Evolutionary conservation across 1,139 yeast genomes (phyloP).

Genomic region (Magnusiomyces tetraspermus): DNA sequence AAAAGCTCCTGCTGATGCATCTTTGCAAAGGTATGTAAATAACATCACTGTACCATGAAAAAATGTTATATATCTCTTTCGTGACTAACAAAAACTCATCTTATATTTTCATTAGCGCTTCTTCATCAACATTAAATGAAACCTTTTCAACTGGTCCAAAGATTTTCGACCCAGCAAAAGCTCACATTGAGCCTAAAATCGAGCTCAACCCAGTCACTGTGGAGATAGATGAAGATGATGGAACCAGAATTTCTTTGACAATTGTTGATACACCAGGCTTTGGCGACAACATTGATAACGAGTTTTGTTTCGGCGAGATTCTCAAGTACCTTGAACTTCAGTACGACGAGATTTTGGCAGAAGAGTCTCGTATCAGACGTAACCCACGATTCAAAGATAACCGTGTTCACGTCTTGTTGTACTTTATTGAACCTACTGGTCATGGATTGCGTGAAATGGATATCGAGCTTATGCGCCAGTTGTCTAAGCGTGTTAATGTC

Average conservation of each 20-base stretch:
- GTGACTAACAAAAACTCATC: background rate
- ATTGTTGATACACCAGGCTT: conserved; percentile 81
- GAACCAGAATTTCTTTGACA: conserved; percentile 31
- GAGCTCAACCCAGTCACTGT: conserved; percentile 42
- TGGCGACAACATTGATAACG: conserved; percentile 61
- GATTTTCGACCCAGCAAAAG: conserved; percentile 34
- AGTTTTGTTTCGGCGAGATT: conserved; percentile 60
- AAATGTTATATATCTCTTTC: background rate
- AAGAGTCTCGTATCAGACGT: conserved; percentile 83
- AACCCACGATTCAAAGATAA: conserved; percentile 68
- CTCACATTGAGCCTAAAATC: conserved; percentile 40
- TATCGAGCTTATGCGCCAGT: conserved; percentile 61
- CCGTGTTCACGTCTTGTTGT: conserved; percentile 58
- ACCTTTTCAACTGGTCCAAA: conserved; percentile 3
- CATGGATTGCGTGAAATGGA: conserved; percentile 65
- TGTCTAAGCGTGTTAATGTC: conserved; percentile 72
- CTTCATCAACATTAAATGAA: conserved; percentile 6
- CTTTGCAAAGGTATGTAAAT: background rate
- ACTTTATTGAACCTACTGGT: conserved; percentile 63
- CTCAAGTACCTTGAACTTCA: conserved; percentile 72
- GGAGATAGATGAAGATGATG: conserved; percentile 34
- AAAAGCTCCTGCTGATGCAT: background rate
- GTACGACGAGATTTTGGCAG: conserved; percentile 82
- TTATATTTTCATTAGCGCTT: background rate
- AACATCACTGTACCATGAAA: background rate